Conservation (phyloP, 2,329 filamentous ascomycete species). For the Aspergillus sp. region DNA sequence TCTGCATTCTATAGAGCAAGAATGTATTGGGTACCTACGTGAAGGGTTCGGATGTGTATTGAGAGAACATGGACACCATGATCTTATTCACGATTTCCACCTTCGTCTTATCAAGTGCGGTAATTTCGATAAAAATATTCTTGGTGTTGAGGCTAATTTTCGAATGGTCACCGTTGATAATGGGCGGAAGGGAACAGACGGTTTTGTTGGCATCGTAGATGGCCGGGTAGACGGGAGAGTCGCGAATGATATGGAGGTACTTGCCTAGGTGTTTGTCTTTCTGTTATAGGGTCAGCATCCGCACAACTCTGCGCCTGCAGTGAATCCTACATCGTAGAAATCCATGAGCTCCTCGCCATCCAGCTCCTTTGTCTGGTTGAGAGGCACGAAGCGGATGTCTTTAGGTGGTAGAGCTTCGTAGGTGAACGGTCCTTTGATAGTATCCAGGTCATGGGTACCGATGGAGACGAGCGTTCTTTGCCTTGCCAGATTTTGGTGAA, state of each 20-base stretch:
- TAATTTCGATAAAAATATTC: slow-evolving; percentile 97
- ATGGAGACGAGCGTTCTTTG: slow-evolving; percentile 94
- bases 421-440: slow-evolving; percentile 88
- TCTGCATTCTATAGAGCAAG: neutral
- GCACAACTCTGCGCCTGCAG: neutral
- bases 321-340: slow-evolving; percentile 69
- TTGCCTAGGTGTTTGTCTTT: slow-evolving; percentile 88
- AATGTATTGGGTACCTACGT: slow-evolving; percentile 50
- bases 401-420: slow-evolving; percentile 92
- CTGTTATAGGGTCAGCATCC: slow-evolving; percentile 41
- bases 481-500: slow-evolving; percentile 92
- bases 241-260: slow-evolving; percentile 90
- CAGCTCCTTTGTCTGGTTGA: slow-evolving; percentile 92
- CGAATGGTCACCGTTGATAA: slow-evolving; percentile 96
- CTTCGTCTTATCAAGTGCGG: slow-evolving; percentile 93
- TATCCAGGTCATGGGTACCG: slow-evolving; percentile 94
- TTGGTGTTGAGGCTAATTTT: slow-evolving; percentile 90
- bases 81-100: slow-evolving; percentile 94
- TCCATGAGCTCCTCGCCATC: slow-evolving; percentile 84
- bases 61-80: slow-evolving; percentile 95
- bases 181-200: slow-evolving; percentile 92
- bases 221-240: slow-evolving; percentile 91
- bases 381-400: slow-evolving; percentile 83
- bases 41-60: slow-evolving; percentile 84
- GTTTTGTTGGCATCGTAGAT: slow-evolving; percentile 86